Base-by-base conservation (phyloP, 2,329 filamentous ascomycete genomes). In the Phialemonium atrogriseum region DNA sequence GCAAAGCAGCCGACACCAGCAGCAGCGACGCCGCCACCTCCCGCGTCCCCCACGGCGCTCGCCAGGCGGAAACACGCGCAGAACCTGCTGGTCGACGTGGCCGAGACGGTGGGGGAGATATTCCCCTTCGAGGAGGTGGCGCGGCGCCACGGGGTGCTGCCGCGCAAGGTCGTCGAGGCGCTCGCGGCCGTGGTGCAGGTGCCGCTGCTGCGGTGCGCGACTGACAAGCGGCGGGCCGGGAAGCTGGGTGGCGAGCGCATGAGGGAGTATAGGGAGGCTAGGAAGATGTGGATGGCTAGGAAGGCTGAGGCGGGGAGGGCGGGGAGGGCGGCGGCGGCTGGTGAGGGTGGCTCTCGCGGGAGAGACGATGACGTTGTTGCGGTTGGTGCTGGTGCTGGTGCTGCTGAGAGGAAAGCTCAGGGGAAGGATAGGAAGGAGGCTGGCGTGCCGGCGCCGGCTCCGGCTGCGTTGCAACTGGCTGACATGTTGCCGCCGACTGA, bases 141-240 rank as follows among this genome's bases (percentile, higher is more conserved):
- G 2, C 52, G 55, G 32, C 55, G 64, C 13, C 65, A 70, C 38
- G 52, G 55, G 10, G 48, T 58, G 10, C 40, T 60, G 1, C 51
- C 62, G 7, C 54, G 59, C 22, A 64, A 60, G 38, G 60, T 70
- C 7, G 54, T 55, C 32, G 64, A 68, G 18, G 56, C 64, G 11
- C 68, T 68, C 35, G 54, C 56, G 1, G 65, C 63, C 30, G 59
- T 68, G 31, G 59, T 70, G 10, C 60, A 67, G 38, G 52, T 70
- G 5, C 66, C 66, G 2, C 49, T 68, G 22, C 50, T 68, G 10
- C 56, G 63, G 7, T 61, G 60, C 38, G 56, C 62, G 6, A 59
- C 56, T 2, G 64, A 68, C 40, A 55, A 61, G 35, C 55, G 58
- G 23, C 49, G 58, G 33, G 49, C 13, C 19, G 27, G 27, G 3